Conservation (phyloP, 176 grass and related monocot genomes). For the Poa pratensis region DNA sequence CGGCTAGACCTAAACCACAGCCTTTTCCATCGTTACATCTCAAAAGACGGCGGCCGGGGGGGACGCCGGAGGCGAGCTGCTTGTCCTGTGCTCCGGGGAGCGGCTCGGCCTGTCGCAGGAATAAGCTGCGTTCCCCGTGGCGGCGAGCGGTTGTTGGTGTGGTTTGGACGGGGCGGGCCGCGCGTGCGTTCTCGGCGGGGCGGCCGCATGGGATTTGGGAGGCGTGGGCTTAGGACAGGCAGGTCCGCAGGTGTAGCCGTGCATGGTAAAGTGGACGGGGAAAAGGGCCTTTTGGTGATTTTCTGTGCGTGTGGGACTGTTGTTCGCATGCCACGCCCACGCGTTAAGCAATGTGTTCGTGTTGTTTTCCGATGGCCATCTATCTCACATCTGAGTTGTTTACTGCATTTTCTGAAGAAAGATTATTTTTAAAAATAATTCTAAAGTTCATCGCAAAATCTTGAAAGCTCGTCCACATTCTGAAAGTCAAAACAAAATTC, state of each 20-base stretch:
- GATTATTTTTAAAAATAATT: no score
- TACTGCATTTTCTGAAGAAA: no score
- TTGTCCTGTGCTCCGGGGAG: slow-evolving; percentile 68
- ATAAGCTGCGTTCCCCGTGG: slow-evolving; percentile 45
- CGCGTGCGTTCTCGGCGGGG: background rate
- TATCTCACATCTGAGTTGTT: no score
- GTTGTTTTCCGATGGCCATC: no score
- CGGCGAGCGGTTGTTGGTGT: slow-evolving; percentile 34
- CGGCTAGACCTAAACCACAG: background rate
- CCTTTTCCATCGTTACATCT: slow-evolving; percentile 38
- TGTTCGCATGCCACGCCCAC: no score
- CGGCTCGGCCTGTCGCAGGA: slow-evolving; percentile 67
- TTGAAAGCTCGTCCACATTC: no score
- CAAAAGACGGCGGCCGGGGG: slow-evolving; percentile 56
- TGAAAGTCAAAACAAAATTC: no score
- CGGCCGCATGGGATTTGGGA: background rate
- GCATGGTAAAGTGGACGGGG: slow-evolving; percentile 25
- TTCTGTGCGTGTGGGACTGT: background rate
- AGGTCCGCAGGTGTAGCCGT: slow-evolving; percentile 41
- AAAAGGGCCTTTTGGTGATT: slow-evolving; percentile 31
- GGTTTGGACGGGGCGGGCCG: background rate
- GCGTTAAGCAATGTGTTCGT: no score
- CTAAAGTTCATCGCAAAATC: no score
- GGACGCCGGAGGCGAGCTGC: slow-evolving; percentile 37
- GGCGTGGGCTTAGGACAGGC: slow-evolving; percentile 44